These are phyloP conservation scores for Nannochloropsis granulata DNA, from an alignment of 108 stramenopile genomes.

Conservation along the genomic window DNA sequence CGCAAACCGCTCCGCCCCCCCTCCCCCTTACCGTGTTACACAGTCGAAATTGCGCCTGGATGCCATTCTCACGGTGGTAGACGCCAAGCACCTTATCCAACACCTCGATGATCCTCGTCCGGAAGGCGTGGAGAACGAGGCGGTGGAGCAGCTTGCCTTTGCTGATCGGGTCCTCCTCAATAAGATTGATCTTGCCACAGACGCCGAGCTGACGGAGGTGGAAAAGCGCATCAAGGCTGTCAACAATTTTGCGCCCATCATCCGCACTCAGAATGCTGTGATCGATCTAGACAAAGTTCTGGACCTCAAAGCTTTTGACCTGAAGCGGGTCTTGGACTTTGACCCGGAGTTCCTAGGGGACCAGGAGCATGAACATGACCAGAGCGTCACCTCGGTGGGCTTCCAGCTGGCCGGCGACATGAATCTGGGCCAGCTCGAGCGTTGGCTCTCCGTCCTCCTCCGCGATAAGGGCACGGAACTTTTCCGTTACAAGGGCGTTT, in stretches of 20 bases:
- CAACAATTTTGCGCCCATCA: constrained; percentile 69
- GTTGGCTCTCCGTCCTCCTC: constrained; percentile 17
- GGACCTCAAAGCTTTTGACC: constrained; percentile 54
- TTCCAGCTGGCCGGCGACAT: not conserved
- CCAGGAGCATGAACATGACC: constrained; percentile 8
- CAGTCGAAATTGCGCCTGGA: constrained; percentile 43
- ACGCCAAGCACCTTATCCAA: constrained; percentile 62
- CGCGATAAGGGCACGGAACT: constrained; percentile 48
- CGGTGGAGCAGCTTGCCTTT: constrained; percentile 79
- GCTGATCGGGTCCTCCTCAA: constrained; percentile 43
- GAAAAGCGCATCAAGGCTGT: constrained; percentile 42
- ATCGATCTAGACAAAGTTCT: constrained; percentile 62
- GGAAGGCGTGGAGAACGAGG: constrained; percentile 55
- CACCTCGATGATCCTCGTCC: constrained; percentile 49
- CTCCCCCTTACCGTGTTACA: too few species aligned
- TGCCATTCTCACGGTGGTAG: constrained; percentile 78
- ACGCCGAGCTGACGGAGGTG: constrained; percentile 17
- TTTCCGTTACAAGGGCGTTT: constrained; percentile 72
- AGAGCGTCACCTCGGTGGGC: not conserved
- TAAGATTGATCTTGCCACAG: constrained; percentile 40
- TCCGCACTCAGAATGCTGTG: constrained; percentile 47
- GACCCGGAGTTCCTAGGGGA: constrained; percentile 20
- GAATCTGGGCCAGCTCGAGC: constrained; percentile 1
- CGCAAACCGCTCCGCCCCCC: too few species aligned
- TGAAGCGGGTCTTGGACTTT: constrained; percentile 51